These are phyloP conservation scores for Coelastrella sp. DNA, from an alignment of 139 green algal species.

Conservation along the genomic window DNA sequence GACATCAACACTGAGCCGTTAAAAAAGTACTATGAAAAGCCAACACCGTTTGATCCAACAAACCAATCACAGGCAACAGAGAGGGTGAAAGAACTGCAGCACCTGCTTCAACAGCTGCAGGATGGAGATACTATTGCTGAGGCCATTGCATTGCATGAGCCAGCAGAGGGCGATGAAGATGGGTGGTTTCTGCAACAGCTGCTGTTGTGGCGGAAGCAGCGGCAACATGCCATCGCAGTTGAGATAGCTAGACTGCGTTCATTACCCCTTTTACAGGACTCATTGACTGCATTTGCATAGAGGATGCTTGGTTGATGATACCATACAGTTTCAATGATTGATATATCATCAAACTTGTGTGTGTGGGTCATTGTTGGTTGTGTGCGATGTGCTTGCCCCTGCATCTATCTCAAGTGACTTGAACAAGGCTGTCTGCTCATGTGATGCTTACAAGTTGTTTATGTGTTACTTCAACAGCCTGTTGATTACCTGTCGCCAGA, in stretches of 20 bases:
- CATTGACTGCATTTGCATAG: not conserved
- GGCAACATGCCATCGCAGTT: not conserved
- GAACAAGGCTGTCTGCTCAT: too few relatives aligned
- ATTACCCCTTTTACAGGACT: not conserved
- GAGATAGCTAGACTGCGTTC: conserved; percentile 23
- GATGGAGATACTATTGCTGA: conserved; percentile 1
- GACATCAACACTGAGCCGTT: not conserved
- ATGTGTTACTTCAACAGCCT: too few relatives aligned
- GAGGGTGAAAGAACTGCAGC: not conserved
- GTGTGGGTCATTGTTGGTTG: not conserved
- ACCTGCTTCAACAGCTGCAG: not conserved
- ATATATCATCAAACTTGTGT: too few relatives aligned
- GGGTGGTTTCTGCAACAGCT: not conserved
- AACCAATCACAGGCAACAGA: not conserved
- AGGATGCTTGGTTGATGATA: not conserved
- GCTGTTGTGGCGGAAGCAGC: not conserved
- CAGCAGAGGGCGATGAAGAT: not conserved
- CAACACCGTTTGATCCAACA: not conserved
- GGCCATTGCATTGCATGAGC: not conserved
- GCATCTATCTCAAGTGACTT: too few relatives aligned
- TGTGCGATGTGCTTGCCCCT: too few relatives aligned
- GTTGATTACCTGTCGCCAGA: too few relatives aligned
- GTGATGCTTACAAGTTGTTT: too few relatives aligned
- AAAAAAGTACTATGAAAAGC: not conserved
- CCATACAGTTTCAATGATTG: not conserved